phyloP scores from a whole-genome alignment of 305 asterid species.

The Vinca major region DNA sequence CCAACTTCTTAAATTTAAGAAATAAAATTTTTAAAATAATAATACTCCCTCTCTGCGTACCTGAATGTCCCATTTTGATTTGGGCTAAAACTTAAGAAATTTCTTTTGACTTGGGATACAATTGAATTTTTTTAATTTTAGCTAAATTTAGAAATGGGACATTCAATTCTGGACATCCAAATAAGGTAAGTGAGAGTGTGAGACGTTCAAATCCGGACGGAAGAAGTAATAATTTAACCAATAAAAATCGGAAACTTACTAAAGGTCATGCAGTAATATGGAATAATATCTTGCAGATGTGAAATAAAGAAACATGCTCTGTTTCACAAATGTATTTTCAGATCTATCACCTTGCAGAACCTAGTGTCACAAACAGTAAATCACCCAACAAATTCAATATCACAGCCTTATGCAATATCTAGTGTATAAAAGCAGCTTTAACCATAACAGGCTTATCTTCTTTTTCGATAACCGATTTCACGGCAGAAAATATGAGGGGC shows the following conservation, averaged over 20 bases:
- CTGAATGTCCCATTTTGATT: too few relatives aligned
- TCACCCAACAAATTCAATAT: not conserved
- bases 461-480: not conserved
- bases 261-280: not conserved
- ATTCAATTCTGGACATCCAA: too few relatives aligned
- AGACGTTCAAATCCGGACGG: too few relatives aligned
- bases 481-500: not conserved
- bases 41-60: too few relatives aligned
- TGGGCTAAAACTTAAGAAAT: too few relatives aligned
- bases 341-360: not conserved
- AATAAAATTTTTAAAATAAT: too few relatives aligned
- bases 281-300: not conserved
- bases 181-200: too few relatives aligned
- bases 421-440: not conserved
- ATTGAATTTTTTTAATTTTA: too few relatives aligned
- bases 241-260: too few relatives aligned
- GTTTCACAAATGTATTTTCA: not conserved
- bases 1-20: not conserved
- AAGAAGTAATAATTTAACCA: not conserved
- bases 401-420: not conserved
- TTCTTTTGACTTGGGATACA: too few relatives aligned
- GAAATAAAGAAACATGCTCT: not conserved
- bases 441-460: not conserved
- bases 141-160: too few relatives aligned
- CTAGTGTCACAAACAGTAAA: not conserved